Evolutionary conservation across 306 rosid genomes (phyloP).

Genomic region (Rosa persica): DNA sequence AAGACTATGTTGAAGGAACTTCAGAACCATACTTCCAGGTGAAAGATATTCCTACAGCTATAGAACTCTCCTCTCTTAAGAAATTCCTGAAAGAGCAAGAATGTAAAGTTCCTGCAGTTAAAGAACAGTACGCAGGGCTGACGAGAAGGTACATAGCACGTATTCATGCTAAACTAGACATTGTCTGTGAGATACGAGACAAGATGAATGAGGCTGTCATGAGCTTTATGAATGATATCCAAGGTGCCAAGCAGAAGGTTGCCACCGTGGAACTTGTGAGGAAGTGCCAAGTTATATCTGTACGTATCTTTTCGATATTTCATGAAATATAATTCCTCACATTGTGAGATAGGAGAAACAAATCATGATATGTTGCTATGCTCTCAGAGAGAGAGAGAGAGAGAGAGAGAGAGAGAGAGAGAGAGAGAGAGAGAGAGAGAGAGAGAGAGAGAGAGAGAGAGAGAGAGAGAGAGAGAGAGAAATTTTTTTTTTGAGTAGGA

Average conservation of each 20-base stretch:
- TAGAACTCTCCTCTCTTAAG: not conserved
- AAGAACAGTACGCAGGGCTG: not conserved
- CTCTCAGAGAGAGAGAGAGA: too few species aligned
- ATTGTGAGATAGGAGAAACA: too few species aligned
- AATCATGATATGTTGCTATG: too few species aligned
- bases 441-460: too few species aligned
- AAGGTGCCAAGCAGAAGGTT: not conserved
- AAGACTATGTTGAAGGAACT: not conserved
- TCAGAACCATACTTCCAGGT: not conserved
- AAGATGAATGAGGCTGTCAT: not conserved
- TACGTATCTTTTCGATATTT: too few species aligned
- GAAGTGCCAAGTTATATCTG: too few species aligned
- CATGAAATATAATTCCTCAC: too few species aligned
- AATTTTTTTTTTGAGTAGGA: too few species aligned
- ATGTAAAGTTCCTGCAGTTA: not conserved
- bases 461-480: too few species aligned
- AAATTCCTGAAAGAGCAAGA: not conserved
- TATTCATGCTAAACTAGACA: not conserved
- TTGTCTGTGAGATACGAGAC: not conserved
- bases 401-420: too few species aligned
- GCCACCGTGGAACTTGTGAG: too few species aligned
- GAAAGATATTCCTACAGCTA: not conserved
- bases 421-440: too few species aligned
- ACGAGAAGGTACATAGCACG: not conserved
- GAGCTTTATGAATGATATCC: not conserved